Evolutionary conservation across 306 rosid species (phyloP).

Genomic region (Corylus americana): DNA sequence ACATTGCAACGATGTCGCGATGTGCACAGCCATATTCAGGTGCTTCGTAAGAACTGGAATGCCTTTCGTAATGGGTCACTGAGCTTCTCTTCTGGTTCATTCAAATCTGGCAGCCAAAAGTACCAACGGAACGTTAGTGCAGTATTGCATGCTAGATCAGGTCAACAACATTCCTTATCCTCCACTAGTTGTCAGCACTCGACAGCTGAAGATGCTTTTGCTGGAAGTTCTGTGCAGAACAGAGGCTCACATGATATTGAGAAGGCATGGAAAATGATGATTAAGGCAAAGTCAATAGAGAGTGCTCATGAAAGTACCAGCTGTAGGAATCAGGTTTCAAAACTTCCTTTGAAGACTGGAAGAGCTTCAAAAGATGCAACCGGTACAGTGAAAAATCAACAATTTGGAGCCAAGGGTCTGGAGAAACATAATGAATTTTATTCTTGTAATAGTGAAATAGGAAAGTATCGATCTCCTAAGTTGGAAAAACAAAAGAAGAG

Average conservation of each 20-base stretch:
- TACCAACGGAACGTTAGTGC: conserved; percentile 33
- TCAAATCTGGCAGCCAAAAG: conserved; percentile 29
- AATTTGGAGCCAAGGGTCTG: conserved; percentile 20
- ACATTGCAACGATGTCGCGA: conserved; percentile 44
- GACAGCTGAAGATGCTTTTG: conserved; percentile 23
- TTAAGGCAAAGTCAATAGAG: conserved; percentile 47
- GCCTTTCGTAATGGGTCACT: conserved; percentile 63
- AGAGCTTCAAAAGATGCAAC: conserved; percentile 35
- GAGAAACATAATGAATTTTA: conserved; percentile 28
- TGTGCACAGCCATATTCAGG: conserved; percentile 45
- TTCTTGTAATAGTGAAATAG: conserved; percentile 20
- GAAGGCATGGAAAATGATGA: conserved; percentile 87
- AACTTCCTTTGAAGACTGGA: conserved; percentile 30
- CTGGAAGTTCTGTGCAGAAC: conserved; percentile 7
- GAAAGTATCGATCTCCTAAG: conserved; percentile 14
- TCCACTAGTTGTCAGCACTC: conserved; percentile 43
- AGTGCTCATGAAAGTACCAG: conserved; percentile 25
- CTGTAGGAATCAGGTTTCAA: conserved; percentile 29
- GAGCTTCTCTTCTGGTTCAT: conserved; percentile 45
- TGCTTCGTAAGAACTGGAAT: conserved; percentile 70
- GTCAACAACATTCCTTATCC: conserved; percentile 30
- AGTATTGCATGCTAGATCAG: conserved; percentile 23
- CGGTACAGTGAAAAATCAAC: conserved; percentile 23
- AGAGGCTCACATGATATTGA: conserved; percentile 36
- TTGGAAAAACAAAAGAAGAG: conserved; percentile 30